Evolutionary conservation across 176 grass and related monocot species (phyloP), one percentile per base, ranked within the genome.

Genomic region (Tillandsia leiboldiana): DNA sequence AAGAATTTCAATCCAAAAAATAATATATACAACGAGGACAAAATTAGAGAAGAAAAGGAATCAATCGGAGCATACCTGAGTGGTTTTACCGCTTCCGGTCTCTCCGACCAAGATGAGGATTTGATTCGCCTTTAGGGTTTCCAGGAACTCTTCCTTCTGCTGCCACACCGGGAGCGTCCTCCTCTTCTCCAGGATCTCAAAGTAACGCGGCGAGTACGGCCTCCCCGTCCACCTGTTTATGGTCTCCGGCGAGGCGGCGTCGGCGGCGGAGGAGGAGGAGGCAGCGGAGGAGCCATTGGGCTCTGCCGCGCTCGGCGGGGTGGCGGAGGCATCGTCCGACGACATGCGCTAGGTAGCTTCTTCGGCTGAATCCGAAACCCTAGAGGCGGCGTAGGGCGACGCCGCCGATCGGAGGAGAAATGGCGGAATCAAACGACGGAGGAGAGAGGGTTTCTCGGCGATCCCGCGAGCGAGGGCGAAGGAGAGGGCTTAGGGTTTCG

Each of bases 1-100:
- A 53, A 33, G 5, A 64, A 65, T 12, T 26, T 28, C 42, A 47
- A 77, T 59, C 26, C n/a, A 27, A 24, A 50, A 20, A 59, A 63
- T 11, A 28, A 11, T 12, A 12, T 27, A 2, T 42, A 12, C 12
- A 65, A 15, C 28, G 13, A 12, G 15, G 52, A 56, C 0, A 11
- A 56, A 56, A 56, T 2, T 6, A 15, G 52, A 56, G 15, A 13
- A 57, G 53, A 57, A 17, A 65, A 26, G 59, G 51, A 49, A 48
- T 14, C 51, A 23, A 42, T 42, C 33, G 71, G 20, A 72, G 71
- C n/a, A 13, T 65, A 93, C 94, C 94, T 99, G 94, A 22, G 90
- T 99, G 73, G 94, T 99, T 77, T 99, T 99, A 48, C 94, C 94
- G n/a, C 94, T 97, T 78, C 93, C 93, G 2, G 93, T 97, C 69